Conservation (phyloP, 2,329 filamentous ascomycete species). For the Scorias spongiosa region DNA sequence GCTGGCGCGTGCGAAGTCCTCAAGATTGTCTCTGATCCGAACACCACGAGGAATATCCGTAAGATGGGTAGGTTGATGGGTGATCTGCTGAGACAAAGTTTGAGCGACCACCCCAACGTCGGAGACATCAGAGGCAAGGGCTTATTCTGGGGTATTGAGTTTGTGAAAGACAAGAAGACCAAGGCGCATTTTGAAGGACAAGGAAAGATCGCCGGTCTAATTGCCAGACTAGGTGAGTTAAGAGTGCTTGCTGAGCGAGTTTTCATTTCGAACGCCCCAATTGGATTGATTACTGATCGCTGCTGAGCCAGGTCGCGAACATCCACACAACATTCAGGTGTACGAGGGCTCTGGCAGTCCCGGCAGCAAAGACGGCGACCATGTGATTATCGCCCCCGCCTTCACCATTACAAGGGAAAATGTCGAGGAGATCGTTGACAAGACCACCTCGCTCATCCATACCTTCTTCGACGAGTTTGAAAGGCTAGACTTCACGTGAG, state of each 20-base stretch:
- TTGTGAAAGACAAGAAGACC: constrained; percentile 38
- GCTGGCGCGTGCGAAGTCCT: constrained; percentile 49
- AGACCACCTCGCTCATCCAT: constrained; percentile 35
- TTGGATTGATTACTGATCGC: too few species aligned
- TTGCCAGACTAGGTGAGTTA: constrained; percentile 35
- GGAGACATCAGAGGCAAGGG: constrained; percentile 48
- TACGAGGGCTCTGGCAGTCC: constrained; percentile 50
- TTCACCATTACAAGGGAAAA: constrained; percentile 47
- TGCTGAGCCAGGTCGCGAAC: constrained; percentile 21
- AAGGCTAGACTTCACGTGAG: too few species aligned
- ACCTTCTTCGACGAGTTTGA: constrained; percentile 25
- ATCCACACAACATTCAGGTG: constrained; percentile 38
- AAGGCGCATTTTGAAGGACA: constrained; percentile 39
- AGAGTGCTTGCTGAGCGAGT: too few species aligned
- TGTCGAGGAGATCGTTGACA: constrained; percentile 40
- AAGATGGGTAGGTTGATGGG: constrained; percentile 37
- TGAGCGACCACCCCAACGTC: constrained; percentile 35
- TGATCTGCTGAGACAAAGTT: constrained; percentile 25
- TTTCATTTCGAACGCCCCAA: too few species aligned
- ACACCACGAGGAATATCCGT: constrained; percentile 43
- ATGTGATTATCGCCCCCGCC: constrained; percentile 53
- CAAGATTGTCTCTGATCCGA: constrained; percentile 40
- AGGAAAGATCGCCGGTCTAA: constrained; percentile 29
- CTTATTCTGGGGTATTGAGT: constrained; percentile 44
- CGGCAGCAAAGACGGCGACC: constrained; percentile 48